These are phyloP conservation scores for Phytophthora litchii DNA, from an alignment of 352 stramenopile genomes.

Conservation along the genomic window DNA sequence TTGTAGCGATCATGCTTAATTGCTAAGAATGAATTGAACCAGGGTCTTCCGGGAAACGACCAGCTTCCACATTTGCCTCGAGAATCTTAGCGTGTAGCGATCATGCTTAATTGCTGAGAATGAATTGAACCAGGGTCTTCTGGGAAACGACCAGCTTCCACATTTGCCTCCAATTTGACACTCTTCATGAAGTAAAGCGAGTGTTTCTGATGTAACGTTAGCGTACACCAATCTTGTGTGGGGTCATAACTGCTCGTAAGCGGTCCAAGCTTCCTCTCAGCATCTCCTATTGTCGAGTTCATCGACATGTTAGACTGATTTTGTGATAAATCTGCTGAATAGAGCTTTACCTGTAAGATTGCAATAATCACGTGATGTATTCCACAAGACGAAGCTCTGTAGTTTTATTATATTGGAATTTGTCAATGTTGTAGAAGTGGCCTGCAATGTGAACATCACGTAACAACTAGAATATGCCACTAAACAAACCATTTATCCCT, in stretches of 20 bases:
- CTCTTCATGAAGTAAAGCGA: slow-evolving; percentile 28
- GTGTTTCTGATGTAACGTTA: slow-evolving; percentile 21
- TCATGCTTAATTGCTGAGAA: background rate
- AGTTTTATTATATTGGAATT: slow-evolving; percentile 18
- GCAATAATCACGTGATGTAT: slow-evolving; percentile 7
- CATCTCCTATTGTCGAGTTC: slow-evolving; percentile 4
- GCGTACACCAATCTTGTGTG: slow-evolving; percentile 19
- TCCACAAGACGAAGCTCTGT: slow-evolving; percentile 14
- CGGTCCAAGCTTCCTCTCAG: slow-evolving; percentile 10
- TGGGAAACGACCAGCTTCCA: slow-evolving; percentile 23
- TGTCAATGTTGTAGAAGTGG: slow-evolving; percentile 12
- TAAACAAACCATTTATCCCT: slow-evolving; percentile 17
- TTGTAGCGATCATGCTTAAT: background rate
- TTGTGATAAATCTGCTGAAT: no score
- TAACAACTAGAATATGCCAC: background rate
- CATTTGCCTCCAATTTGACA: slow-evolving; percentile 20
- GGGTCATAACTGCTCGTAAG: slow-evolving; percentile 15
- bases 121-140: slow-evolving; percentile 22
- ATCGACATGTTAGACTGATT: background rate
- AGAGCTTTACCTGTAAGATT: slow-evolving; percentile 12
- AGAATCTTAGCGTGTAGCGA: background rate
- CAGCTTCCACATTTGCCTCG: background rate
- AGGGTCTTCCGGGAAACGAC: slow-evolving; percentile 26
- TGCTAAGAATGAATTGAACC: slow-evolving; percentile 15
- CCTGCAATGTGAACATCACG: slow-evolving; percentile 2